Evolutionary conservation across 2,329 filamentous ascomycete species (phyloP), one percentile per base, ranked within the genome.

Genomic region (Fusarium keratoplasticum): DNA sequence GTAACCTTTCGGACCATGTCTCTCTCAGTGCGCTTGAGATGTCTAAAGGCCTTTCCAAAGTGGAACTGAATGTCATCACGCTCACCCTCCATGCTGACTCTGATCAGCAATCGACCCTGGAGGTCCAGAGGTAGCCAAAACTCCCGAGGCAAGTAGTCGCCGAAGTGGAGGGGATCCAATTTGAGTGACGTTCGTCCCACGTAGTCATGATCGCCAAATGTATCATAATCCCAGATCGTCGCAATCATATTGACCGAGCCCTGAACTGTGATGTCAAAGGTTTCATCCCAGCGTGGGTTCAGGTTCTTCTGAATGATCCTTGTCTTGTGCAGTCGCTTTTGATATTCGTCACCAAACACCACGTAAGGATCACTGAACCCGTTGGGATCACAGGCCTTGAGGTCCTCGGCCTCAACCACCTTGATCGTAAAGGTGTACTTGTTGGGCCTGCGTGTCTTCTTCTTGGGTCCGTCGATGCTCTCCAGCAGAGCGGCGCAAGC

Each of bases 401-500:
- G 87, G 78, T 99, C 96, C 83, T 99, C 96, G 10, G 94, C 96
- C 83, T 99, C 96, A 29, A 99, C 95, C 68, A 99, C 95, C 85
- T 99, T 99, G 84, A 99, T 95, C 1, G 96, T 98, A 83, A 99
- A 99, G 64, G 98, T 95, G 81, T 97, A 98, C 81, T 97, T 98
- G 72, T 91, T 93, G 47, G 92, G 90, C 77, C 91, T 93, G 77
- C 91, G 91, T 65, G 84, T 80, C 70, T 87, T 86, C 79, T 91
- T 91, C 62, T 90, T 87, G 1, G 94, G 92, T 10, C 94, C 94
- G 29, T 94, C 90, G 71, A 93, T 87, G 77, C 89, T 91, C 55
- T 92, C 91, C 60, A 99, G 90, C 18, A 97, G 90, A 61, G 93
- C 92, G 4, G 95, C 95, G 79, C 95, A 98, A 13, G 89, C 93